A percentile compares a stretch with the other conserved stretches of the same genome.
Evolutionary conservation across 306 rosid genomes (phyloP).

Genomic region (Rubus idaeus): DNA sequence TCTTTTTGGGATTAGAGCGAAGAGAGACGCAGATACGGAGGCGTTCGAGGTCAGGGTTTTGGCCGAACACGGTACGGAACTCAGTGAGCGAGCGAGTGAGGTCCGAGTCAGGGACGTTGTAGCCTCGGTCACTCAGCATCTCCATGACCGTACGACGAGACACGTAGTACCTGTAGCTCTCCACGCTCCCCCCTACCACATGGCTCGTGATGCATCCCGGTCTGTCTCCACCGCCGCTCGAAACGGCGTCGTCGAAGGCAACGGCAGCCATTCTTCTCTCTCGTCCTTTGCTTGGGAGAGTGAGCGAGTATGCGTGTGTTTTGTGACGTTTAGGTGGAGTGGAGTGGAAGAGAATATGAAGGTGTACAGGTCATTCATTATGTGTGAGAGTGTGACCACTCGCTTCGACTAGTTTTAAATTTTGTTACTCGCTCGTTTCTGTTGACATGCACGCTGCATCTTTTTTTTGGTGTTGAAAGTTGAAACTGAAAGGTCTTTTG

Average conservation of each 20-base stretch:
- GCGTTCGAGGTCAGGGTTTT: slow-evolving; percentile 29
- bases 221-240: background rate
- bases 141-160: slow-evolving; percentile 37
- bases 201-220: slow-evolving; percentile 11
- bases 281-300: background rate
- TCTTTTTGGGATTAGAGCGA: slow-evolving; percentile 30
- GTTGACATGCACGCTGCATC: no score
- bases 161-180: slow-evolving; percentile 39
- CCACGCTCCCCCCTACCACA: slow-evolving; percentile 17
- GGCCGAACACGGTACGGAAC: slow-evolving; percentile 38
- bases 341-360: no score
- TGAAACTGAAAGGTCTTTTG: no score
- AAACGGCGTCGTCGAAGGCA: background rate
- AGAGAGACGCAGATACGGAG: slow-evolving; percentile 32
- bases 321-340: no score
- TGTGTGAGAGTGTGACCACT: no score
- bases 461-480: no score
- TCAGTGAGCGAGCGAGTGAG: slow-evolving; percentile 35
- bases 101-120: slow-evolving; percentile 35
- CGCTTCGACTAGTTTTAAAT: no score
- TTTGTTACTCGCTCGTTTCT: no score
- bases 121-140: slow-evolving; percentile 55
- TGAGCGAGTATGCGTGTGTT: background rate
- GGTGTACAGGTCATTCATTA: background rate
- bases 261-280: background rate